These are phyloP conservation scores for Phytopythium montanum DNA, from an alignment of 352 stramenopile species.

Conservation along the genomic window DNA sequence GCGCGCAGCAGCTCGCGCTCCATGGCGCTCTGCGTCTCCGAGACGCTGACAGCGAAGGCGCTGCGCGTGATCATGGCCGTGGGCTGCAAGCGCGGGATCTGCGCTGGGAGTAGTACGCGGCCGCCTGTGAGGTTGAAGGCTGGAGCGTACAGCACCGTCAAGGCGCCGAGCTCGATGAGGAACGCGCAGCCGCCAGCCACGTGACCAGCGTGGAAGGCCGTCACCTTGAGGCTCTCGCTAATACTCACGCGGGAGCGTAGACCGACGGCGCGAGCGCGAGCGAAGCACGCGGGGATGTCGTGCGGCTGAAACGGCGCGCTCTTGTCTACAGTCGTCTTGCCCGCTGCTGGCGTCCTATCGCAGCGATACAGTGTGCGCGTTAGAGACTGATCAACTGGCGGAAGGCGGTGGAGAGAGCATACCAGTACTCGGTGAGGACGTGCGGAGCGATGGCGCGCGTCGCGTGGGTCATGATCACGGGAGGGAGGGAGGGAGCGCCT, in stretches of 20 bases:
- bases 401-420: not conserved
- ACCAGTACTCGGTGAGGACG: conserved; percentile 76
- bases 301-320: conserved; percentile 42
- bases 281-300: conserved; percentile 58
- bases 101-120: conserved; percentile 58
- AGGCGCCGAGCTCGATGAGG: conserved; percentile 67
- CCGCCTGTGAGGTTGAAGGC: conserved; percentile 79
- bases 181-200: conserved; percentile 75
- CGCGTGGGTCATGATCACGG: conserved; percentile 70
- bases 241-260: conserved; percentile 56
- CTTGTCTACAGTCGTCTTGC: conserved; percentile 17
- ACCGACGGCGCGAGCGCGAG: conserved; percentile 37
- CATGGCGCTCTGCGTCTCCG: conserved; percentile 76
- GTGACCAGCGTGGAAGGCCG: conserved; percentile 78
- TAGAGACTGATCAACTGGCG: not conserved
- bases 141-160: conserved; percentile 69
- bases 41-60: conserved; percentile 78
- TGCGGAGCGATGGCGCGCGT: conserved; percentile 72
- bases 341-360: not conserved
- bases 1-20: conserved; percentile 80
- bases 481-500: conserved; percentile 24
- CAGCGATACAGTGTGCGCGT: not conserved
- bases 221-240: conserved; percentile 70
- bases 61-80: conserved; percentile 63
- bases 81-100: conserved; percentile 65